A percentile compares a stretch with the other conserved stretches of the same genome.
Evolutionary conservation across 805 yeast species (phyloP).

Genomic region (Brettanomyces naardenensis): DNA sequence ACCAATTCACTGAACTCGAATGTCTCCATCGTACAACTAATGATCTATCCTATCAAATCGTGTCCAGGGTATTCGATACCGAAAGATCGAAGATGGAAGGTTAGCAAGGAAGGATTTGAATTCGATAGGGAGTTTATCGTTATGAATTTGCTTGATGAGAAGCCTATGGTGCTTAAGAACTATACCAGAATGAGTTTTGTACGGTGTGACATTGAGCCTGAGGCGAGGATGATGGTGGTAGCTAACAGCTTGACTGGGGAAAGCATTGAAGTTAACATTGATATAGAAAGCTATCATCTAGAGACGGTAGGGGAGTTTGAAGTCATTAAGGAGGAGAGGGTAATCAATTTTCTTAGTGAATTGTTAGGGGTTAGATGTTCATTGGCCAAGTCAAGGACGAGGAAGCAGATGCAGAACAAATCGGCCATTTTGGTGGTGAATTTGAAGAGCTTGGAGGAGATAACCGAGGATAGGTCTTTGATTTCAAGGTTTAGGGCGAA

Average conservation of each 20-base stretch:
- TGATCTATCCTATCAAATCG: constrained; percentile 36
- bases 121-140: constrained; percentile 34
- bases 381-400: constrained; percentile 18
- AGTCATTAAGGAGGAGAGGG: constrained; percentile 10
- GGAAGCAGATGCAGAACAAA: constrained; percentile 23
- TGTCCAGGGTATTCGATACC: constrained; percentile 29
- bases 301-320: constrained; percentile 7
- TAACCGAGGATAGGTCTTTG: constrained; percentile 7
- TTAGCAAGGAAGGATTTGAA: constrained; percentile 26
- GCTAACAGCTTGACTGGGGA: constrained; percentile 4
- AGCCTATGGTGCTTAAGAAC: constrained; percentile 28
- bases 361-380: constrained; percentile 28
- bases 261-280: constrained; percentile 4
- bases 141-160: constrained; percentile 18
- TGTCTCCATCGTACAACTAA: constrained; percentile 14
- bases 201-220: constrained; percentile 21
- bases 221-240: constrained; percentile 2
- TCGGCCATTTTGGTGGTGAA: constrained; percentile 32
- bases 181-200: constrained; percentile 28
- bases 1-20: neutral
- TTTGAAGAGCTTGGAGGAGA: constrained; percentile 21
- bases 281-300: neutral
- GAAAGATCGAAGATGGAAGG: constrained; percentile 19
- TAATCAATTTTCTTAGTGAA: constrained; percentile 23
- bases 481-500: constrained; percentile 30